These are phyloP conservation scores for Albizia julibrissin DNA, from an alignment of 306 rosid species.

Conservation along the genomic window DNA sequence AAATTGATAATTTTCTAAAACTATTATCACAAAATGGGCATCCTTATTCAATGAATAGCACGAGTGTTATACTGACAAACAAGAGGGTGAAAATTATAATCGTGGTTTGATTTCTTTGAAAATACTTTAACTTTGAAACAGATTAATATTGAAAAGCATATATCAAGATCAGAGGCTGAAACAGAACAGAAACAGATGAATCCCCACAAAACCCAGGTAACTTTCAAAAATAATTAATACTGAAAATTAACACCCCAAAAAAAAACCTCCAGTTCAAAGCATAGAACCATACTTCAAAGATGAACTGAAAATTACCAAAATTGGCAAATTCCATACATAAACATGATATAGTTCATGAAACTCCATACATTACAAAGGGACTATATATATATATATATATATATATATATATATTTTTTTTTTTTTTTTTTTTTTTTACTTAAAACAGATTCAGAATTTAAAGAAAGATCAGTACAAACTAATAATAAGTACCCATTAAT, in stretches of 20 bases:
- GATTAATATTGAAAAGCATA: background rate
- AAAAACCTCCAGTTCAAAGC: constrained; percentile 17
- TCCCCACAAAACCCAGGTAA: background rate
- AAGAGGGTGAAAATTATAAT: background rate
- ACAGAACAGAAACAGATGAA: background rate
- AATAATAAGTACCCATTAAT: constrained; percentile 18
- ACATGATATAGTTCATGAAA: background rate
- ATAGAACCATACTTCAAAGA: background rate
- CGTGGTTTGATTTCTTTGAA: background rate
- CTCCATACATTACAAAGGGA: background rate
- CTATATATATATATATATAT: too few relatives aligned
- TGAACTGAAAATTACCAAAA: background rate
- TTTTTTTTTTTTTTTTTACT: background rate
- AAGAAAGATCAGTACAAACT: background rate
- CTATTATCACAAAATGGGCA: background rate
- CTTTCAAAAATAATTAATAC: background rate
- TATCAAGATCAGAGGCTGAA: background rate
- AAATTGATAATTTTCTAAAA: background rate
- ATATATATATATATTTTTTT: too few relatives aligned
- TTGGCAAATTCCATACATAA: background rate
- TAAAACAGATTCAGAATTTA: background rate
- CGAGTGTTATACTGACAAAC: background rate
- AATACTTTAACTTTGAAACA: background rate
- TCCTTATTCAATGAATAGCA: background rate
- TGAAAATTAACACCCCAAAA: background rate